A percentile compares a stretch with the other conserved stretches of the same genome.
Evolutionary conservation across 352 stramenopile genomes (phyloP).

Genomic region (Plasmopara muralis): DNA sequence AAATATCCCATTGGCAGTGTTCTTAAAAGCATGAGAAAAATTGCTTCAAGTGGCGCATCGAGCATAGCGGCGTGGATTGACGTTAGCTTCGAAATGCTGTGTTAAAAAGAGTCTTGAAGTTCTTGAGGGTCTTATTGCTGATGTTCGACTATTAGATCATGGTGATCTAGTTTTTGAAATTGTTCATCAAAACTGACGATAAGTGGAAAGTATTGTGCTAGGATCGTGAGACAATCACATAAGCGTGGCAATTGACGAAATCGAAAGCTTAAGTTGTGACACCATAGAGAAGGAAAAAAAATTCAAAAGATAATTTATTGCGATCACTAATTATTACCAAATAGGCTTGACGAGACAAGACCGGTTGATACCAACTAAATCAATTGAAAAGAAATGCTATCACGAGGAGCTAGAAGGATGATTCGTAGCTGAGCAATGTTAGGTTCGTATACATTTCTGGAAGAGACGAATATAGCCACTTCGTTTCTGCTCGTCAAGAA

Average conservation of each 20-base stretch:
- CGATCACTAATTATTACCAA: not conserved
- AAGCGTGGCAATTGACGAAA: conserved; percentile 5
- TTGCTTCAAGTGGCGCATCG: not conserved
- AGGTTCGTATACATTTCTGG: conserved; percentile 1
- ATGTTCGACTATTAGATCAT: conserved; percentile 1
- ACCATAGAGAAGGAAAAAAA: not conserved
- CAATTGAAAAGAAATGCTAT: not conserved
- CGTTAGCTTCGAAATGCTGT: not conserved
- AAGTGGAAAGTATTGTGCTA: not conserved
- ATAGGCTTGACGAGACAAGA: not conserved
- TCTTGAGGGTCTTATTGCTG: not conserved
- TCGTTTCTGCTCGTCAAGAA: conserved; percentile 7
- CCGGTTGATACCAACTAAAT: not conserved
- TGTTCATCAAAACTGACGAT: conserved; percentile 4
- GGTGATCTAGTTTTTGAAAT: conserved; percentile 1
- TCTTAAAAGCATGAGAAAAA: not conserved
- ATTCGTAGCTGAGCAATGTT: conserved; percentile 1
- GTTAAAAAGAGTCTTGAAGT: not conserved
- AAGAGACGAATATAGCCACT: conserved; percentile 1
- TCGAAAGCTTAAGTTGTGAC: not conserved
- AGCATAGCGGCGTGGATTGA: not conserved
- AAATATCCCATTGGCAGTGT: not conserved
- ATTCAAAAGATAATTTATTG: not conserved
- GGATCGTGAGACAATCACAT: not conserved
- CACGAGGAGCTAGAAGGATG: not conserved